These are phyloP conservation scores for Patellifolia procumbens DNA, from an alignment of 179 eudicot species.

Conservation along the genomic window DNA sequence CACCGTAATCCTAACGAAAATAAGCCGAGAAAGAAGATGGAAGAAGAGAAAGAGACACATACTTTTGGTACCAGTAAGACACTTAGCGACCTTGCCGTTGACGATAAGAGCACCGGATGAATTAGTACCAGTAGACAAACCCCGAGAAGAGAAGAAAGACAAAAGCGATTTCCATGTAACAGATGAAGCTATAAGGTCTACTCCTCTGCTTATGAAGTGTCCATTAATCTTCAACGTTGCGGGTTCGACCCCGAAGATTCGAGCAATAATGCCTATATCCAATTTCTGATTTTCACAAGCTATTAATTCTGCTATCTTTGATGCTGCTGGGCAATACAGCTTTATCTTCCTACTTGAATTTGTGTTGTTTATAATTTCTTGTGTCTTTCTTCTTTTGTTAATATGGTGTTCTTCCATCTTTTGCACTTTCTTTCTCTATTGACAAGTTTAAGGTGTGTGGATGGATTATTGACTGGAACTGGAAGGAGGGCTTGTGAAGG, in stretches of 20 bases:
- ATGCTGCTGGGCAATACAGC: constrained; percentile 52
- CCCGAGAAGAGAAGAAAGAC: constrained; percentile 68
- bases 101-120: constrained; percentile 55
- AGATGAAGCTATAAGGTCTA: constrained; percentile 66
- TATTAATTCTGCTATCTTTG: constrained; percentile 40
- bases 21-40: too few species aligned
- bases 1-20: too few species aligned
- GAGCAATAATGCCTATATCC: constrained; percentile 67
- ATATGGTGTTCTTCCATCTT: too few species aligned
- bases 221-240: constrained; percentile 64
- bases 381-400: too few species aligned
- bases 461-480: too few species aligned
- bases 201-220: constrained; percentile 72
- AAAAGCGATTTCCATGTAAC: constrained; percentile 79
- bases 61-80: constrained; percentile 61
- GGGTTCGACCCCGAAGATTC: constrained; percentile 65
- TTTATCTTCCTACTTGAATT: too few species aligned
- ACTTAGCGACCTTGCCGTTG: constrained; percentile 56
- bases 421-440: too few species aligned
- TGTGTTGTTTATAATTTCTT: too few species aligned
- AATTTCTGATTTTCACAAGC: constrained; percentile 60
- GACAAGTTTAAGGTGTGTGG: too few species aligned
- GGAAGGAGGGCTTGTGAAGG: too few species aligned
- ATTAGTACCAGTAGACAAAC: constrained; percentile 55
- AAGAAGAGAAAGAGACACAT: constrained; percentile 15